Percentiles rank a stretch among this genome's conserved stretches.
Evolutionary conservation across 192 early-diverging fungal genomes (phyloP).

Genomic region (Linnemannia zychae): DNA sequence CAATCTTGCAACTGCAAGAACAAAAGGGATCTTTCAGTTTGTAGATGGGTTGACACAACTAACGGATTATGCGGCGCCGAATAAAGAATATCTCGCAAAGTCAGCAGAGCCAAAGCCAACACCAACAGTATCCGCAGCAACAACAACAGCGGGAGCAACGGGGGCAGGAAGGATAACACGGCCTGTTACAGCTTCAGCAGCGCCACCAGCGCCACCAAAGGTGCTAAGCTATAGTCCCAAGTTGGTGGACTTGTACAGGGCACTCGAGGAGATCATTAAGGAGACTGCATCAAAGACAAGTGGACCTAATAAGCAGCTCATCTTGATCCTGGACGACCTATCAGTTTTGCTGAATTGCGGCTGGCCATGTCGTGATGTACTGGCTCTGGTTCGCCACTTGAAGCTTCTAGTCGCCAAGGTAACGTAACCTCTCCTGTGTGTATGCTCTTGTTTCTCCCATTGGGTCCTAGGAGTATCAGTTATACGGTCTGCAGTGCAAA

Average conservation of each 20-base stretch:
- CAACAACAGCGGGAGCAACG: conserved; percentile 26
- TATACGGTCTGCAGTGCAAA: too few species aligned
- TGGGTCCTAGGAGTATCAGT: not conserved
- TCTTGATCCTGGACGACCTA: conserved; percentile 67
- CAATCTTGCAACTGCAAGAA: conserved; percentile 60
- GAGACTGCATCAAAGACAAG: conserved; percentile 25
- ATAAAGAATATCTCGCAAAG: conserved; percentile 36
- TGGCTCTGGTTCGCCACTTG: conserved; percentile 60
- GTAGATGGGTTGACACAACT: conserved; percentile 71
- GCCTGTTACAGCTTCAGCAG: conserved; percentile 18
- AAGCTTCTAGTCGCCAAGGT: conserved; percentile 59
- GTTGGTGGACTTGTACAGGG: conserved; percentile 31
- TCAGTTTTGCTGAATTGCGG: conserved; percentile 64
- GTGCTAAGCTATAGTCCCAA: conserved; percentile 49
- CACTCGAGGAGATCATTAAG: conserved; percentile 58
- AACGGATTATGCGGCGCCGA: conserved; percentile 57
- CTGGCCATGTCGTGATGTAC: conserved; percentile 50
- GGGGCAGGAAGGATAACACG: conserved; percentile 10
- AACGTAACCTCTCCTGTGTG: not conserved
- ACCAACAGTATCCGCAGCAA: not conserved
- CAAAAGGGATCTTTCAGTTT: conserved; percentile 63
- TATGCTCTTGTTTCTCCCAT: not conserved
- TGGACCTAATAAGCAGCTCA: conserved; percentile 46
- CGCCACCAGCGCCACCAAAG: conserved; percentile 24
- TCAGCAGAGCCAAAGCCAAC: conserved; percentile 12